Evolutionary conservation across 2,329 filamentous ascomycete species (phyloP), one percentile per base, ranked within the genome.

Genomic region (Neofusicoccum umdonicola): DNA sequence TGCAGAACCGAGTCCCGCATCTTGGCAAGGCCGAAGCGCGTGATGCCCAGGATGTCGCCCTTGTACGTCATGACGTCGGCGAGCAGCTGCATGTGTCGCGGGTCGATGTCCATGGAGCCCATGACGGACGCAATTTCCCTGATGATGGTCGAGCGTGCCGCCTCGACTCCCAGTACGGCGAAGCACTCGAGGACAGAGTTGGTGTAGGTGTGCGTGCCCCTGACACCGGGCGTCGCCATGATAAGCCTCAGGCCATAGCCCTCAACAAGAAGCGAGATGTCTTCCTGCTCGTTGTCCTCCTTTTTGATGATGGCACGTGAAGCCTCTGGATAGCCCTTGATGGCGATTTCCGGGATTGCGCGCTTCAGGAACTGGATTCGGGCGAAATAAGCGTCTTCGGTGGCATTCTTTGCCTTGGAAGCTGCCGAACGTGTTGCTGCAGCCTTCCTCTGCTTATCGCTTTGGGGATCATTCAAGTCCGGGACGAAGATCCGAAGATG

Each of bases 1-100:
- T 99, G 95, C 64, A 99, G 82, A 11, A 98, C 95, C 15, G 87
- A 91, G 77, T 99, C 95, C 60, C 95, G 86, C 90, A 97, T 98
- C 83, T 98, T 99, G 65, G 93, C 91, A 31, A 99, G 84, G 60
- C 95, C 95, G 77, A 98, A 98, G 37, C 95, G 90, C 2, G 95
- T 99, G 75, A 99, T 99, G 60, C 95, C 95, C 17, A 97, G 85
- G 0, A 99, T 91, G 70, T 98, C 94, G 58, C 95, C 95, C 81
- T 97, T 98, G 84, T 94, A 98, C 0, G 95, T 98, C 95, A 99
- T 99, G 62, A 97, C 93, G 73, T 99, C 95, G 11, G 95, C 94
- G 1, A 99, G 87, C 17, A 99, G 85, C 76, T 97, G 90, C 93
- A 99, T 98, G 80, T 99, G 95, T 64, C 95, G 91, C 50, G 93